Evolutionary conservation across 2,329 filamentous ascomycete genomes (phyloP).

Genomic region (Trichophyton benhamiae): DNA sequence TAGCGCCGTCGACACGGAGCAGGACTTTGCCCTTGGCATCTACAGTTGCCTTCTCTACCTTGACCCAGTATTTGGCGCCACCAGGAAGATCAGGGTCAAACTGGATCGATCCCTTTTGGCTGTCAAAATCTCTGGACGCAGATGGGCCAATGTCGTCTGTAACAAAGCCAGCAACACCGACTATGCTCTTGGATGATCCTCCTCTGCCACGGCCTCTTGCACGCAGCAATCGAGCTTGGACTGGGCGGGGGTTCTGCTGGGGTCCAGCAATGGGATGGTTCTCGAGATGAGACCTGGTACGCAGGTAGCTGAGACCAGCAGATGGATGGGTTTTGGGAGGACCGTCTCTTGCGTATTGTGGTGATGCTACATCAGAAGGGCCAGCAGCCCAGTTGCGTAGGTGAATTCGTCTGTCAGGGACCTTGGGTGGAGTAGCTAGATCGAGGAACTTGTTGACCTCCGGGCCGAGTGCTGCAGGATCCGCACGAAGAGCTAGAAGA

Average conservation of each 20-base stretch:
- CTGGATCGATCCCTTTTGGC: slow-evolving; percentile 31
- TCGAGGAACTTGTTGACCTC: slow-evolving; percentile 46
- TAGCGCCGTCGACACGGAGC: slow-evolving; percentile 18
- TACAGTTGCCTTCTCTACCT: slow-evolving; percentile 36
- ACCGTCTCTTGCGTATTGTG: slow-evolving; percentile 35
- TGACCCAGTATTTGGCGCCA: slow-evolving; percentile 43
- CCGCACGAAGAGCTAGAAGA: slow-evolving; percentile 33
- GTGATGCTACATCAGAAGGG: slow-evolving; percentile 25
- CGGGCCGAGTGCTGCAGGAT: slow-evolving; percentile 38
- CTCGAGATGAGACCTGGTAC: slow-evolving; percentile 41
- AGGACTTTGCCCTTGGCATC: slow-evolving; percentile 34
- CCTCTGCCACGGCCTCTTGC: slow-evolving; percentile 31
- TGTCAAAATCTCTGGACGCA: slow-evolving; percentile 23
- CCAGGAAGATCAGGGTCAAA: slow-evolving; percentile 36
- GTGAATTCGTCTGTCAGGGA: slow-evolving; percentile 25
- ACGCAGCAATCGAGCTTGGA: slow-evolving; percentile 46
- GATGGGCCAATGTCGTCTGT: slow-evolving; percentile 28
- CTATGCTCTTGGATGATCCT: slow-evolving; percentile 21
- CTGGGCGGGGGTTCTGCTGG: slow-evolving; percentile 39
- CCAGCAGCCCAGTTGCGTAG: slow-evolving; percentile 26
- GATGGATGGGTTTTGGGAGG: slow-evolving; percentile 53
- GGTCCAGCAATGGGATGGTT: slow-evolving; percentile 53
- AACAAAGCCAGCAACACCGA: slow-evolving; percentile 32
- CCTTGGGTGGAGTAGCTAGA: slow-evolving; percentile 36
- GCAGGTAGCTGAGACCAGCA: slow-evolving; percentile 50